These are phyloP conservation scores for Botryosphaeria agaves DNA, from an alignment of 2,329 filamentous ascomycete genomes.

Conservation along the genomic window DNA sequence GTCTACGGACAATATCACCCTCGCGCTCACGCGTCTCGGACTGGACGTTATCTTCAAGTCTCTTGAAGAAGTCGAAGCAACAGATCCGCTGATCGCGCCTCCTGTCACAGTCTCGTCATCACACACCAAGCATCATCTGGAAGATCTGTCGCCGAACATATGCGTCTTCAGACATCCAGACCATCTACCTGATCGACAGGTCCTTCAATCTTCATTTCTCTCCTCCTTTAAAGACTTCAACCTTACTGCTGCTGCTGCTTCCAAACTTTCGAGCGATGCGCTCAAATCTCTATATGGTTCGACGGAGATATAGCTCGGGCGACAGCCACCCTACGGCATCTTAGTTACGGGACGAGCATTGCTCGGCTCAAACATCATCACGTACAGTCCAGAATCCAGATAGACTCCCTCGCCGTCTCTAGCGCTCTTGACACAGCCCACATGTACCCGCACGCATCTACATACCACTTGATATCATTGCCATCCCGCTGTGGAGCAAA, in stretches of 20 bases:
- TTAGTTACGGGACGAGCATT: too few species aligned
- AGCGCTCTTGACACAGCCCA: constrained; percentile 68
- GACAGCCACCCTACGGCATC: constrained; percentile 53
- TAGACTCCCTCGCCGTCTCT: constrained; percentile 56
- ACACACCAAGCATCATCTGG: constrained; percentile 67
- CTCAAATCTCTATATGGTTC: constrained; percentile 69
- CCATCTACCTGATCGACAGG: constrained; percentile 58
- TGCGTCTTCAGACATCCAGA: constrained; percentile 82
- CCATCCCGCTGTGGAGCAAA: constrained; percentile 60
- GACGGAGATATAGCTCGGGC: constrained; percentile 70
- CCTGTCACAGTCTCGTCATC: constrained; percentile 39
- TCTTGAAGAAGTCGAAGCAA: constrained; percentile 25
- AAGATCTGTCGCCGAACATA: constrained; percentile 67
- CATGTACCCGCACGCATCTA: constrained; percentile 72
- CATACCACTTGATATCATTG: constrained; percentile 70
- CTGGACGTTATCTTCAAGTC: constrained; percentile 26
- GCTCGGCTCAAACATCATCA: too few species aligned
- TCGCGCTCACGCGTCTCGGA: constrained; percentile 20
- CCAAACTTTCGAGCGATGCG: constrained; percentile 53
- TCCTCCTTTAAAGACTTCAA: constrained; percentile 38
- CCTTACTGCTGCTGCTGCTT: constrained; percentile 34
- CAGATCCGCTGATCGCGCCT: constrained; percentile 25
- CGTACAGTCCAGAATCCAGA: constrained; percentile 68
- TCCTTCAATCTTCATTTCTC: constrained; percentile 40
- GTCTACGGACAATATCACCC: constrained; percentile 24